These are phyloP conservation scores for Penstemon newberryi DNA, from an alignment of 257 asterid species.

Conservation along the genomic window DNA sequence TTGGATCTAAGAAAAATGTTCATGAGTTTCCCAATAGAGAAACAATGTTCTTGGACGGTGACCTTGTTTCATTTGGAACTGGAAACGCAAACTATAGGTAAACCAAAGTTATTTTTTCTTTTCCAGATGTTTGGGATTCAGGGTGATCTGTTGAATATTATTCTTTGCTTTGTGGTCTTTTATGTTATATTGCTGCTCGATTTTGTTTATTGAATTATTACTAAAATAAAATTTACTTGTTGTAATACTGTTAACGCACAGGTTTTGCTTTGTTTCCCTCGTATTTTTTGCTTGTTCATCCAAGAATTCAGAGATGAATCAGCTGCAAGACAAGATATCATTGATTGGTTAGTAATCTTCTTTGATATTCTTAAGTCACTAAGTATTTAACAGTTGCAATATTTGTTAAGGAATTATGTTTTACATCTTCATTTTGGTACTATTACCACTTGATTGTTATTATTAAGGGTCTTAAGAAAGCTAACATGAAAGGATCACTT, in stretches of 20 bases:
- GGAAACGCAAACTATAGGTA: conserved; percentile 90
- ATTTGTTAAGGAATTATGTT: neutral
- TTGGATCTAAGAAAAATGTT: conserved; percentile 63
- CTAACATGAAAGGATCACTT: conserved; percentile 21
- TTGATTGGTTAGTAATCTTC: conserved; percentile 63
- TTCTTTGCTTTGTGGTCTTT: conserved; percentile 19
- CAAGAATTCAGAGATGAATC: conserved; percentile 41
- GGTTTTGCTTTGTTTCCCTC: conserved; percentile 73
- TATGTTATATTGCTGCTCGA: conserved; percentile 2
- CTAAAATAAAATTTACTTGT: conserved; percentile 17
- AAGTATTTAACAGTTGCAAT: neutral
- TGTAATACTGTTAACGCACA: conserved; percentile 35
- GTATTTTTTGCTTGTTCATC: conserved; percentile 47
- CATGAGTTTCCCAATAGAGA: conserved; percentile 78
- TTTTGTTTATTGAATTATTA: conserved; percentile 5
- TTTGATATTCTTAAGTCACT: neutral
- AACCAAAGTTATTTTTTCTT: conserved; percentile 24
- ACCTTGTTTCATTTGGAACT: conserved; percentile 84
- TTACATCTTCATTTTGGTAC: conserved; percentile 16
- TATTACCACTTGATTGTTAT: neutral
- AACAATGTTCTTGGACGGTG: conserved; percentile 64
- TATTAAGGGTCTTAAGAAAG: conserved; percentile 21
- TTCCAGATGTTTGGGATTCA: conserved; percentile 11
- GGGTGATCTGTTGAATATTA: conserved; percentile 5
- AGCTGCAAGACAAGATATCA: conserved; percentile 58